Evolutionary conservation across 2,329 filamentous ascomycete species (phyloP), one percentile per base, ranked within the genome.

Genomic region (Cadophora sp.): DNA sequence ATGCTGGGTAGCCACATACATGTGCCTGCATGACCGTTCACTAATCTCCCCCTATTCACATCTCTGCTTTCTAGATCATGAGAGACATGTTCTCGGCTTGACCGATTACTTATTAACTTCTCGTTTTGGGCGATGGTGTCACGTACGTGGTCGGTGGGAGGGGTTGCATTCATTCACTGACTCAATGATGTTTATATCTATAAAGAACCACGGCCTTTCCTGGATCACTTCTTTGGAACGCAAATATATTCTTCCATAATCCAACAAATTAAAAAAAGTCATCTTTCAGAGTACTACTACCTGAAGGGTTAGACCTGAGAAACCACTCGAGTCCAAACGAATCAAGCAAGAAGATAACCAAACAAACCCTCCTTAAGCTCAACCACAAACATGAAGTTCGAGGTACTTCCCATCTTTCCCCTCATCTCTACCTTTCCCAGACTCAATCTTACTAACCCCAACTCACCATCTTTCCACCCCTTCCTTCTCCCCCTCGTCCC

Each of bases 351-450:
- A 18, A 24, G 18, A 30, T 24, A 33, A 51, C 0, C n/a, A 59
- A 14, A 45, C 56, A 14, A 30, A 24, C 1, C 1, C 22, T 30
- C 22, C 11, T 11, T 22, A 51, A 27, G 3, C 5, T 4, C 45
- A 24, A 41, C 30, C 33, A 5, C 30, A 41, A 62, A n/a, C 16
- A 62, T 62, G 59, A 62, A 62, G 47, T 16, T 53, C 59, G 6
- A 16, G 7, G 59, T 62, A 51, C 8, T n/a, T 33, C 22, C 30
- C 9, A 30, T 30, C 24, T 8, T 39, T 20, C 13, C 5, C 13
- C n/a, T 33, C 33, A 39, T 11, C 41, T 59, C 11, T 30, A 9
- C 36, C 36, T 9, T 39, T 39, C 8, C 36, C 11, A 39, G 11
- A 39, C 27, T 30, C 27, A 30, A 6, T 30, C 27, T 30, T 30